phyloP scores from a whole-genome alignment of 1,284 basidiomycete species.

The Sporisorium sorghi region DNA sequence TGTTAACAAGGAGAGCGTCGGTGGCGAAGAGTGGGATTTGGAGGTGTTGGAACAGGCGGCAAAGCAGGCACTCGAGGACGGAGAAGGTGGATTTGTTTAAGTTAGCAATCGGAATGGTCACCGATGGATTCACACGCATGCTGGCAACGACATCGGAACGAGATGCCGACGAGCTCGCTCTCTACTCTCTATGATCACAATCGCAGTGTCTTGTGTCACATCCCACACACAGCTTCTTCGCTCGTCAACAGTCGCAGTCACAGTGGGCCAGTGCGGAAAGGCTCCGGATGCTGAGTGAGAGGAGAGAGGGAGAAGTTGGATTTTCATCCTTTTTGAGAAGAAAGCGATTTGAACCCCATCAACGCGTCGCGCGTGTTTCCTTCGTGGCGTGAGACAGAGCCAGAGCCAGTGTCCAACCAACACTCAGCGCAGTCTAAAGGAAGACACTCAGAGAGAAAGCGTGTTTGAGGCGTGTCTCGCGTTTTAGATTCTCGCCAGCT shows the following conservation, averaged over 20 bases:
- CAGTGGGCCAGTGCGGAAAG: too few relatives aligned
- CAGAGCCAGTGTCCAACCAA: too few relatives aligned
- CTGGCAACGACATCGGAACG: neutral
- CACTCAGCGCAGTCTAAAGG: neutral
- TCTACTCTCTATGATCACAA: neutral
- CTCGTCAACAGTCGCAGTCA: too few relatives aligned
- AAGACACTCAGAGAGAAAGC: slow-evolving; percentile 1
- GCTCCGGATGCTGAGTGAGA: too few relatives aligned
- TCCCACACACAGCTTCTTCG: neutral
- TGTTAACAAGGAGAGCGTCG: slow-evolving; percentile 23
- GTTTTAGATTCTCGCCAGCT: neutral
- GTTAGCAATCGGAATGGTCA: neutral
- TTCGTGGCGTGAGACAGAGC: too few relatives aligned
- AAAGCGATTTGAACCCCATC: neutral
- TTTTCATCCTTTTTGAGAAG: neutral
- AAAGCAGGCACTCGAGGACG: slow-evolving; percentile 29
- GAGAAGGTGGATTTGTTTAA: slow-evolving; percentile 49
- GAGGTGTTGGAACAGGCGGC: slow-evolving; percentile 39
- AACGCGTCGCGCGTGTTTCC: neutral
- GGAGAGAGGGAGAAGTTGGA: neutral
- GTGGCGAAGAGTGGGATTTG: slow-evolving; percentile 42
- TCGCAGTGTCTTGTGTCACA: neutral
- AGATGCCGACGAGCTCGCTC: neutral
- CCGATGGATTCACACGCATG: neutral
- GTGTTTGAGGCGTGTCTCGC: slow-evolving; percentile 1